Evolutionary conservation across 805 yeast genomes (phyloP), one percentile per base, ranked within the genome.

Genomic region (Saccharomycodes ludwigii): DNA sequence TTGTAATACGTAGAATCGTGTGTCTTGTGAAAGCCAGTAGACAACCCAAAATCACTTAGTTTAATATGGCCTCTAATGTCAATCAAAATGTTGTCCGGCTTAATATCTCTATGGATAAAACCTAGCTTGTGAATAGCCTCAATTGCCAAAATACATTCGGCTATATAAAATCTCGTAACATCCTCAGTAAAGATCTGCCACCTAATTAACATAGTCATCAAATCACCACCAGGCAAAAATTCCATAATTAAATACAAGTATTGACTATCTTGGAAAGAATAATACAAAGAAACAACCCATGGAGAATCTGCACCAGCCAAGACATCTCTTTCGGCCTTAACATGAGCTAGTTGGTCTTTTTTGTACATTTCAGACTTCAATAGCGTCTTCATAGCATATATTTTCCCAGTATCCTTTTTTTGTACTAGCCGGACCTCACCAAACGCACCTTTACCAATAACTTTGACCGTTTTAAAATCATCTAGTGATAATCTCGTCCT

Each of bases 371-470:
- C 98, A 31, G 80, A 69, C 56, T 83, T 91, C 50, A 78, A 67
- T 47, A 79, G 68, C 3, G 95, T 86, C 58, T 85, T 85, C 98
- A 83, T 91, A 30, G 94, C 95, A 61, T 76, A 85, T 21, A 81
- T 86, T 57, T 81, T 59, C 32, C 95, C 94, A 1, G 91, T 79
- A 56, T 91, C 98, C 32, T 64, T 67, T 63, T 86, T 88, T 50
- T 91, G 96, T 10, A 91, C 97, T 33, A 91, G 63, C 40, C 96
- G 70, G 21, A 91, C 98, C 50, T 85, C 96, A 39, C 98, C 98
- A 61, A 91, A 91, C 0, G 98, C 95, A 40, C 98, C 98, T 54
- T 91, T 91, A 30, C 98, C 98, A 41, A 74, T 71, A 25, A 71
- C 95, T 56, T 84, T 84, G 33, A 85, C 93, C 1, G 95, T 85